Base-by-base conservation (phyloP, 1,284 basidiomycete species). In the Puccinia novopanici region DNA sequence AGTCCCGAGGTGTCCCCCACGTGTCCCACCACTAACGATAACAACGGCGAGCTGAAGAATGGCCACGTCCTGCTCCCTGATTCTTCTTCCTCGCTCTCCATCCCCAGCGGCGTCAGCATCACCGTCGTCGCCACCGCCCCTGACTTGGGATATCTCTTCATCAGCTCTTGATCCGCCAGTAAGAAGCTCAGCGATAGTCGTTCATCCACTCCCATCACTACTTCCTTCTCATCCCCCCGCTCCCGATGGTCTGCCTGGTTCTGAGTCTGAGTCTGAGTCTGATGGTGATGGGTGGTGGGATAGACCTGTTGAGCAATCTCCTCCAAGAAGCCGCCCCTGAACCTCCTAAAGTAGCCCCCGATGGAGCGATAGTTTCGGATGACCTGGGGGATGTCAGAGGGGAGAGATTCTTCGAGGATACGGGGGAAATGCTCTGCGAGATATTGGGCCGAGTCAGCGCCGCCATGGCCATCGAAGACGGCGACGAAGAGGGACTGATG, bases 1-100 rank as follows among this genome's bases (percentile, higher is more conserved):
- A 98, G 86, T 13, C 95, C 92, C 34, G 94, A 90, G 0, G 96
- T 98, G 85, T 97, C 95, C 3, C 94, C 95, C 9, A 78, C 59
- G 86, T 99, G 96, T 8, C 93, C 94, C n/a, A 97, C 90, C 0
- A 93, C 95, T 42, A 87, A 75, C 0, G 84, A 82, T 19, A 87
- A 76, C 17, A 84, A 84, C 12, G 83, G 80, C 75, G 85, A 84
- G 17, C 83, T 82, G 82, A 86, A 87, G 84, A 83, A 87, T 0
- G 86, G 86, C 12, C 82, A 75, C 0, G 83, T 80, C 55, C 80
- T 75, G 12, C 74, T 95, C 86, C 9, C 90, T n/a, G n/a, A n/a
- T n/a, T n/a, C n/a, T 89, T 30, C 95, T 84, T 82, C 87, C 88
- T 81, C 91, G 84, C 0, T 93, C 89, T 13, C 90, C 88, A 85